phyloP scores from a whole-genome alignment of 345 rosid genomes.

The Moringa oleifera region DNA sequence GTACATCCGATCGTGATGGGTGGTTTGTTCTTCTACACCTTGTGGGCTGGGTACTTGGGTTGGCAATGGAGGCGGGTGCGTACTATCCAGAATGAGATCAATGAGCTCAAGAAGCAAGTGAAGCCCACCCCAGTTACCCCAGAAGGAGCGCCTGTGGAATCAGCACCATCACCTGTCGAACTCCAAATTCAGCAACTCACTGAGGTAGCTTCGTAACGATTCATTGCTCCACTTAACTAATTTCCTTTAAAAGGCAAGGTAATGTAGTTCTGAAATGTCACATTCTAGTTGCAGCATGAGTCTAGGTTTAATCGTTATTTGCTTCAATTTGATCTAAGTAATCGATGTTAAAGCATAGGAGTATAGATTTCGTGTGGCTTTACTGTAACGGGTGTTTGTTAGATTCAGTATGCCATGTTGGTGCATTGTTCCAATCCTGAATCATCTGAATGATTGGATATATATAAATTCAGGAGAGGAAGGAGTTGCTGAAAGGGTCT shows the following conservation, averaged over 20 bases:
- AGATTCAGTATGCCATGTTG: too few species aligned
- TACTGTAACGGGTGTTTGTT: too few species aligned
- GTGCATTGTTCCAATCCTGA: too few species aligned
- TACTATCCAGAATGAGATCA: constrained; percentile 60
- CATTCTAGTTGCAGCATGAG: too few species aligned
- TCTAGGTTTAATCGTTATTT: too few species aligned
- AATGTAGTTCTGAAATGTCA: too few species aligned
- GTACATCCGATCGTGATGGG: constrained; percentile 70
- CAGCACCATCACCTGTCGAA: constrained; percentile 49
- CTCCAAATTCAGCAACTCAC: constrained; percentile 57
- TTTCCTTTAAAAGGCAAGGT: not conserved
- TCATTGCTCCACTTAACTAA: not conserved
- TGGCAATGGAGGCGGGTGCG: constrained; percentile 98
- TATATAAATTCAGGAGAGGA: constrained; percentile 16
- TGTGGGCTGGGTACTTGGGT: constrained; percentile 77
- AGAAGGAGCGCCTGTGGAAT: constrained; percentile 44
- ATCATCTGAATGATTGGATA: too few species aligned
- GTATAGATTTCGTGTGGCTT: too few species aligned
- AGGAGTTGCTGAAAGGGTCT: constrained; percentile 28
- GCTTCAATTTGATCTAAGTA: too few species aligned
- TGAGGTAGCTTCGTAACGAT: constrained; percentile 27
- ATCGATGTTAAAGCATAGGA: too few species aligned
- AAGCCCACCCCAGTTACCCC: constrained; percentile 66
- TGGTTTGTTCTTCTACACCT: constrained; percentile 51
- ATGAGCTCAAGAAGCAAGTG: constrained; percentile 65